Conservation (phyloP, 2,329 filamentous ascomycete species). For the Colletotrichum trifolii region DNA sequence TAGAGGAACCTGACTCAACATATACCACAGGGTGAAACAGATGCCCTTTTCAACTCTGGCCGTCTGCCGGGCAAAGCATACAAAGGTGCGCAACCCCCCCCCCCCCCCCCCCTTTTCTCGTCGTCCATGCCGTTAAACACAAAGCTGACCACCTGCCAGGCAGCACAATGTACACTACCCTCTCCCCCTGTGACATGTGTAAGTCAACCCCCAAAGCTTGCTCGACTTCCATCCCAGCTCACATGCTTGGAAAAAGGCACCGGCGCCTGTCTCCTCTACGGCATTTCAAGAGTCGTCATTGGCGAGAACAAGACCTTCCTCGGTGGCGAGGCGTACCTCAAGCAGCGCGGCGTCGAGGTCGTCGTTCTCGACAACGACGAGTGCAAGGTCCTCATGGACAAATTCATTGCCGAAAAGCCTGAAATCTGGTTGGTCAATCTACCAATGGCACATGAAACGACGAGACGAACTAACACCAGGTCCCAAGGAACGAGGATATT, state of each 20-base stretch:
- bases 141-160: constrained; percentile 48
- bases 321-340: constrained; percentile 78
- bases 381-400: constrained; percentile 76
- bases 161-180: constrained; percentile 85
- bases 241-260: constrained; percentile 54
- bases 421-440: constrained; percentile 70
- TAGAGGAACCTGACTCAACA: no score
- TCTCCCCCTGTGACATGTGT: constrained; percentile 85
- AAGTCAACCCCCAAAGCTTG: constrained; percentile 1
- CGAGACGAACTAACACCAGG: background rate
- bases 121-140: background rate
- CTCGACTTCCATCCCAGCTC: background rate
- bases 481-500: constrained; percentile 33
- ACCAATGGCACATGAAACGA: background rate
- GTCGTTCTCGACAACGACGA: constrained; percentile 74
- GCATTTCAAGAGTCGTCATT: constrained; percentile 78
- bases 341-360: constrained; percentile 76
- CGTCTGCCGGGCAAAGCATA: constrained; percentile 77
- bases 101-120: background rate
- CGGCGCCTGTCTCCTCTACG: constrained; percentile 81
- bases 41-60: constrained; percentile 79
- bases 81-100: constrained; percentile 44
- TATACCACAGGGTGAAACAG: constrained; percentile 73
- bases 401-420: constrained; percentile 78
- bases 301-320: constrained; percentile 82